Evolutionary conservation across 768 basidiomycete species (phyloP).

Genomic region (Tricholoma sp.): DNA sequence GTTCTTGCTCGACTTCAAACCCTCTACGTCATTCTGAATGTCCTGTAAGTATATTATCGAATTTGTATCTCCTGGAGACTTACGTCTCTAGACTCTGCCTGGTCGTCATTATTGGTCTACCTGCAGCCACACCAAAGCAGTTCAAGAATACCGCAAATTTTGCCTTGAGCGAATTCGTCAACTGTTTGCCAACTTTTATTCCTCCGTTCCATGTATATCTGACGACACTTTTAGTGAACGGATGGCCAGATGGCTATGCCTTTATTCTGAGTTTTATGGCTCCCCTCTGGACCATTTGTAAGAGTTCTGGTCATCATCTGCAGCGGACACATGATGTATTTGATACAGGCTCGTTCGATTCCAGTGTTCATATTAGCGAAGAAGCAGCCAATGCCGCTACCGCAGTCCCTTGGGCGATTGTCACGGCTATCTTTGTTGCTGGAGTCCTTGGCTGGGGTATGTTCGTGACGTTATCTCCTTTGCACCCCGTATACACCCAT

Average conservation of each 20-base stretch:
- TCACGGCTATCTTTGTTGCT: slow-evolving; percentile 48
- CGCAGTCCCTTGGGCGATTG: slow-evolving; percentile 72
- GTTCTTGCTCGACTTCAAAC: slow-evolving; percentile 67
- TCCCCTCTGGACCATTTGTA: slow-evolving; percentile 43
- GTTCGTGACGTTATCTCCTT: slow-evolving; percentile 9
- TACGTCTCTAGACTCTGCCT: slow-evolving; percentile 44
- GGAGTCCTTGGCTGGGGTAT: slow-evolving; percentile 62
- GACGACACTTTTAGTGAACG: slow-evolving; percentile 32
- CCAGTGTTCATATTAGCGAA: slow-evolving; percentile 64
- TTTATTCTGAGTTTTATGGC: slow-evolving; percentile 42
- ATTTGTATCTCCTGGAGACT: background rate
- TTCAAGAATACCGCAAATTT: slow-evolving; percentile 57
- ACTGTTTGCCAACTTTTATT: slow-evolving; percentile 1
- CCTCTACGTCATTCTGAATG: slow-evolving; percentile 63
- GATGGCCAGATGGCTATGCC: slow-evolving; percentile 56
- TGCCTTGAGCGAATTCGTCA: slow-evolving; percentile 48
- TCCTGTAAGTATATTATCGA: slow-evolving; percentile 40
- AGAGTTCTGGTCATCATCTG: background rate
- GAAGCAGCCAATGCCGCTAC: slow-evolving; percentile 67
- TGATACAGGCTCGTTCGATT: slow-evolving; percentile 39
- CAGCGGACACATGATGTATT: background rate
- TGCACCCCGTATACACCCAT: background rate
- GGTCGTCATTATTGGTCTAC: slow-evolving; percentile 64
- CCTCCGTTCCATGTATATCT: background rate
- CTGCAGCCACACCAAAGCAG: slow-evolving; percentile 56